Evolutionary conservation across 1,284 basidiomycete genomes (phyloP), one percentile per base, ranked within the genome.

Genomic region (Marasmius tenuissimus): DNA sequence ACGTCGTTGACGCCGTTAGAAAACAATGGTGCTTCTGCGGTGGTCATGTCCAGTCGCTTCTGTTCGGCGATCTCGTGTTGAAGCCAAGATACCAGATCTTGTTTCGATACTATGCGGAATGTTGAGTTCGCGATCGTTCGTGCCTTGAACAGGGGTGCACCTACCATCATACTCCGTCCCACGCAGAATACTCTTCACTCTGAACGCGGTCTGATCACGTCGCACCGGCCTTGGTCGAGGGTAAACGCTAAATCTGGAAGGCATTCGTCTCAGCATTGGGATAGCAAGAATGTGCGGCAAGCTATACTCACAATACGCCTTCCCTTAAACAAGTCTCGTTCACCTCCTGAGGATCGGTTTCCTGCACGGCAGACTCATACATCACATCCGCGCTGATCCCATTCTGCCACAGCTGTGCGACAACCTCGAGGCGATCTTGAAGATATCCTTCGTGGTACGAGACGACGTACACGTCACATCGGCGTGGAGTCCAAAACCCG

Each of bases 381-480:
- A 94, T 93, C 63, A 96, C 76, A 74, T 96, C 94, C 0, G 93
- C 89, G 65, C 91, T 91, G 70, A 96, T 94, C 57, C 85, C 85
- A 68, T 92, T 82, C 65, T 87, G 82, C 93, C 94, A 96, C 27
- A 96, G 77, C 64, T 89, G 82, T 2, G 89, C 78, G 8, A 87
- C 89, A 14, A 94, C 82, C 69, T 95, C 91, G 20, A 95, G 81
- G 35, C 93, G 83, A 56, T 93, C 91, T 63, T 87, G 83, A 33
- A 95, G 75, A 68, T 88, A 82, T 11, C 92, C 92, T 0, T 86
- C 81, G 60, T 91, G 87, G 66, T 91, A 92, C 0, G 91, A 91
- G 16, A 93, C 87, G 14, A 96, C 80, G 65, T 93, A 94, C 14
- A 93, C 92, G 66, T 93, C 93, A 66, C 93, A 95, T 45, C 93